These are phyloP conservation scores for bread wheat (Triticum aestivum) DNA, from an alignment of 176 grass and related monocot species.

Conservation along the genomic window DNA sequence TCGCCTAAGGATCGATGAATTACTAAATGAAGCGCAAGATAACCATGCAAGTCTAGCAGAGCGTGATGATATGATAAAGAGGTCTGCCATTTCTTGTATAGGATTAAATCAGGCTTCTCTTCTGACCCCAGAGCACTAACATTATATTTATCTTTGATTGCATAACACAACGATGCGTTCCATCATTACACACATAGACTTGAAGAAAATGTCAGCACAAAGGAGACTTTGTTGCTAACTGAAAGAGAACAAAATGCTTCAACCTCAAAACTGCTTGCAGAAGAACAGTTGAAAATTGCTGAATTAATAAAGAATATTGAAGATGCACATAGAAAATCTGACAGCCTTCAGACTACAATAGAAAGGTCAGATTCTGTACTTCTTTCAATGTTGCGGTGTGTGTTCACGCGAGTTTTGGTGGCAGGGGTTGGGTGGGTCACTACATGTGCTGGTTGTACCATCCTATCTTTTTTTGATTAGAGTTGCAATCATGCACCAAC, in stretches of 20 bases:
- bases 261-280: slow-evolving; percentile 43
- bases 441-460: slow-evolving; percentile 12
- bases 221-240: slow-evolving; percentile 53
- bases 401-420: background rate
- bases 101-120: slow-evolving; percentile 21
- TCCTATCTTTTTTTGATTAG: slow-evolving; percentile 7
- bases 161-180: slow-evolving; percentile 14
- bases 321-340: slow-evolving; percentile 44
- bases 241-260: slow-evolving; percentile 58
- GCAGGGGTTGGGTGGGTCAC: slow-evolving; percentile 2
- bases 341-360: slow-evolving; percentile 49
- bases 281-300: slow-evolving; percentile 48
- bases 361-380: slow-evolving; percentile 43
- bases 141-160: slow-evolving; percentile 36
- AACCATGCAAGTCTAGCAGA: slow-evolving; percentile 42
- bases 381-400: background rate
- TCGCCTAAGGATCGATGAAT: slow-evolving; percentile 45
- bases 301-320: slow-evolving; percentile 58
- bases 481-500: background rate
- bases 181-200: slow-evolving; percentile 30
- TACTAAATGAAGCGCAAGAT: slow-evolving; percentile 50
- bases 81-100: slow-evolving; percentile 49
- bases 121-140: slow-evolving; percentile 38
- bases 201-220: slow-evolving; percentile 47
- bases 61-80: slow-evolving; percentile 47